Evolutionary conservation across 2,329 filamentous ascomycete genomes (phyloP).

Genomic region (Leptoxyphium fumago): DNA sequence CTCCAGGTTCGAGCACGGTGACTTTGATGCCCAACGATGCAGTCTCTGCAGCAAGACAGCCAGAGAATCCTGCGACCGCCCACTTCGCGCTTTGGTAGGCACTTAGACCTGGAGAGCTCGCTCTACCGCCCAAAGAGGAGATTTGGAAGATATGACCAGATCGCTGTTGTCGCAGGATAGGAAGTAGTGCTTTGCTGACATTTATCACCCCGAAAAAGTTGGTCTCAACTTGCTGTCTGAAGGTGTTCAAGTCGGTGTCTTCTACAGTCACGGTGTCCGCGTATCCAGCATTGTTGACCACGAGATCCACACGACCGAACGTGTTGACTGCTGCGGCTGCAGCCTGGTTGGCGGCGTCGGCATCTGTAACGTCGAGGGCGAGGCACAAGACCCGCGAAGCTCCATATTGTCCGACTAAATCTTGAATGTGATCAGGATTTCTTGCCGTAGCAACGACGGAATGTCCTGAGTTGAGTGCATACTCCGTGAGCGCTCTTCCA

Average conservation of each 20-base stretch:
- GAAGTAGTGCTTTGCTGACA: conserved; percentile 10
- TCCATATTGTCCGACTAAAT: not conserved
- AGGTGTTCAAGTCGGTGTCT: not conserved
- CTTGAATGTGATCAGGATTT: not conserved
- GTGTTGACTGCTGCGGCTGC: conserved; percentile 53
- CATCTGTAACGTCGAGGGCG: not conserved
- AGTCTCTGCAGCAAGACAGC: not conserved
- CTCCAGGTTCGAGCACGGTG: not conserved
- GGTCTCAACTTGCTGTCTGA: conserved; percentile 8
- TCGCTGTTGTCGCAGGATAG: conserved; percentile 10
- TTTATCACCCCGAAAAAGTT: conserved; percentile 12
- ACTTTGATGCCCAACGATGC: not conserved
- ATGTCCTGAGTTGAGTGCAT: not conserved
- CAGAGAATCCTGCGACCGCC: not conserved
- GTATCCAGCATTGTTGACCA: conserved; percentile 86
- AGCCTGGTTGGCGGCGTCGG: not conserved
- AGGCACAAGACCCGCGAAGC: not conserved
- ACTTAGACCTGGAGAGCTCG: not conserved
- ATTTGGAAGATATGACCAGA: conserved; percentile 18
- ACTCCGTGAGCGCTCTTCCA: not conserved
- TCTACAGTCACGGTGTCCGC: not conserved
- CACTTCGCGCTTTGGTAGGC: not conserved
- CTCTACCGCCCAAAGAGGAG: conserved; percentile 26
- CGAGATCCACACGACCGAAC: conserved; percentile 83
- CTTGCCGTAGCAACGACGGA: not conserved